Evolutionary conservation across 2,329 filamentous ascomycete species (phyloP), one percentile per base, ranked within the genome.

Genomic region (Plectosphaerella plurivora): DNA sequence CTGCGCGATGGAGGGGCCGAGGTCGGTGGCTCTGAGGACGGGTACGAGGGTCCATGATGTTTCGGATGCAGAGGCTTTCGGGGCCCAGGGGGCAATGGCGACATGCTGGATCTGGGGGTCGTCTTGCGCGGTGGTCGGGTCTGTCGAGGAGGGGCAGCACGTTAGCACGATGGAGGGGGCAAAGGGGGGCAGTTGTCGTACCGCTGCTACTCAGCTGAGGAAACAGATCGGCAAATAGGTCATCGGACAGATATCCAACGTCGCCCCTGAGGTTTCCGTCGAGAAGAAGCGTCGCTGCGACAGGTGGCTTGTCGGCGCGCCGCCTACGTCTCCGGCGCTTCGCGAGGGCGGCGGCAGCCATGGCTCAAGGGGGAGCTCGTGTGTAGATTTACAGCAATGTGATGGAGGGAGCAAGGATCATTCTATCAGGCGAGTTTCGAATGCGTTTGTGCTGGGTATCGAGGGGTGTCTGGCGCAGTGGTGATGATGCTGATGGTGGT

Each of bases 41-140:
- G 93, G 89, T 35, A 97, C 81, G 48, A 97, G 82, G 8, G 91
- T 91, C 94, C 94, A 99, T 46, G 81, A 78, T 16, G 84, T 81
- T 53, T 84, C 82, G 64, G 88, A 76, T 18, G 81, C 70, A 6
- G 71, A 73, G 36, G 75, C 68, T 51, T 72, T 75, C 12, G 89
- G 86, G 1, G 81, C 73, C 87, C 87, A 91, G 4, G 88, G 88
- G 46, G 87, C 83, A 58, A 92, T 82, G 42, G 88, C 88, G 57
- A 91, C 79, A 65, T 91, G 80, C 54, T 82, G 73, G 52, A 80
- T 63, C 18, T 44, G n/a, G 16, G 41, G 16, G 16, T 44, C 16
- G 18, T 44, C 41, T 20, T 44, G 41, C 10, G 41, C 16, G 5
- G 8, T 12, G 16, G 41, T 44, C 16, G 41, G 41, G 10, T 44